Evolutionary conservation across 371 early-diverging fungal genomes (phyloP).

Genomic region (Rhizopus stolonifer): DNA sequence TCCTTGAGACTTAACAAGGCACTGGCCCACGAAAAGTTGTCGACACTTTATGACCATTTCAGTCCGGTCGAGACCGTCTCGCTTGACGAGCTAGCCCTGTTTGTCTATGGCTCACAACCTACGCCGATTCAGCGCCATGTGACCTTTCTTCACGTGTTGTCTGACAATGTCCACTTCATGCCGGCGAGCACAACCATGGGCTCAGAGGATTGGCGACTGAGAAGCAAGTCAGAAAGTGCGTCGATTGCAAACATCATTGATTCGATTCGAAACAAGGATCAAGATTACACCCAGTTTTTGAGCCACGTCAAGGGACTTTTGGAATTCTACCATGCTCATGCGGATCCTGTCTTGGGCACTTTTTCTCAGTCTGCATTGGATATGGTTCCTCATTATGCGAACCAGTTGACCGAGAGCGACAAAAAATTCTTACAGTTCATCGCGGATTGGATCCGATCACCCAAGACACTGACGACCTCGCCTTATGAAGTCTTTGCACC

Average conservation of each 20-base stretch:
- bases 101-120: constrained; percentile 32
- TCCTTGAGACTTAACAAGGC: constrained; percentile 24
- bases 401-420: constrained; percentile 53
- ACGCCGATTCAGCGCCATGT: constrained; percentile 49
- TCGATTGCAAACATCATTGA: constrained; percentile 44
- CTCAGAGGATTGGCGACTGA: constrained; percentile 55
- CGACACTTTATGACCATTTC: constrained; percentile 31
- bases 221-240: constrained; percentile 44
- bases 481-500: constrained; percentile 53
- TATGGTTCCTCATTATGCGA: constrained; percentile 1
- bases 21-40: constrained; percentile 21
- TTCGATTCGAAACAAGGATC: constrained; percentile 52
- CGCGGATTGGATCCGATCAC: constrained; percentile 52
- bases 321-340: constrained; percentile 37
- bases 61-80: constrained; percentile 5
- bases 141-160: constrained; percentile 58
- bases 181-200: constrained; percentile 42
- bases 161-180: constrained; percentile 49
- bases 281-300: constrained; percentile 45
- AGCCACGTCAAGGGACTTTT: constrained; percentile 44
- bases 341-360: constrained; percentile 30
- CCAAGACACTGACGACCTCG: constrained; percentile 35
- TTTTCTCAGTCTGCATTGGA: constrained; percentile 17
- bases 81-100: constrained; percentile 36
- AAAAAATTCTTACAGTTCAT: constrained; percentile 61